A percentile compares a stretch with the other conserved stretches of the same genome.
Evolutionary conservation across 805 yeast species (phyloP).

Genomic region (Lipomyces sp.): DNA sequence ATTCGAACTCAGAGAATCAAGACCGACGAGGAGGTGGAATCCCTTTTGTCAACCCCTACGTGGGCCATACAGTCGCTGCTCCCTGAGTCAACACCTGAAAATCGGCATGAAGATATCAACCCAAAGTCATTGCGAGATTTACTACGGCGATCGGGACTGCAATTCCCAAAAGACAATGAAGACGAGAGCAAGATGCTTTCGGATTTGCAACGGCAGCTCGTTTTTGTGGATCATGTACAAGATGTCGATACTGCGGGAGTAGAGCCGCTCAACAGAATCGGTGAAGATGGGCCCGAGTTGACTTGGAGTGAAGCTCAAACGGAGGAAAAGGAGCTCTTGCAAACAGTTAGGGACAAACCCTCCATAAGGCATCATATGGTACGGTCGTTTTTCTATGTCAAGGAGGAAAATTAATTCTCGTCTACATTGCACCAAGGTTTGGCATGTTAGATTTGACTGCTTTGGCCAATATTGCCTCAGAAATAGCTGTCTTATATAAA

Average conservation of each 20-base stretch:
- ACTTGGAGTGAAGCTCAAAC: conserved; percentile 28
- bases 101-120: conserved; percentile 23
- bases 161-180: conserved; percentile 33
- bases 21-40: conserved; percentile 20
- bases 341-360: not conserved
- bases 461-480: no score
- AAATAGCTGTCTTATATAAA: not conserved
- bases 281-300: conserved; percentile 24
- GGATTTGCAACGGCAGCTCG: conserved; percentile 47
- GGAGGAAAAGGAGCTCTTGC: conserved; percentile 12
- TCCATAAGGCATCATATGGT: conserved; percentile 17
- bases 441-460: no score
- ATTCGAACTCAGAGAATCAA: conserved; percentile 10
- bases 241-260: conserved; percentile 45
- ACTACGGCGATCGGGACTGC: conserved; percentile 43
- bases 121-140: conserved; percentile 40
- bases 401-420: conserved; percentile 2
- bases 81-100: conserved; percentile 5
- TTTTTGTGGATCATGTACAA: conserved; percentile 48
- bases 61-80: conserved; percentile 28
- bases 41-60: conserved; percentile 12
- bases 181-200: conserved; percentile 37
- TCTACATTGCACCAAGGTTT: not conserved
- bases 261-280: conserved; percentile 43
- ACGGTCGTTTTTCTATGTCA: conserved; percentile 28